These are phyloP conservation scores for Nitzschia sp. DNA, from an alignment of 108 stramenopile genomes.

Conservation along the genomic window DNA sequence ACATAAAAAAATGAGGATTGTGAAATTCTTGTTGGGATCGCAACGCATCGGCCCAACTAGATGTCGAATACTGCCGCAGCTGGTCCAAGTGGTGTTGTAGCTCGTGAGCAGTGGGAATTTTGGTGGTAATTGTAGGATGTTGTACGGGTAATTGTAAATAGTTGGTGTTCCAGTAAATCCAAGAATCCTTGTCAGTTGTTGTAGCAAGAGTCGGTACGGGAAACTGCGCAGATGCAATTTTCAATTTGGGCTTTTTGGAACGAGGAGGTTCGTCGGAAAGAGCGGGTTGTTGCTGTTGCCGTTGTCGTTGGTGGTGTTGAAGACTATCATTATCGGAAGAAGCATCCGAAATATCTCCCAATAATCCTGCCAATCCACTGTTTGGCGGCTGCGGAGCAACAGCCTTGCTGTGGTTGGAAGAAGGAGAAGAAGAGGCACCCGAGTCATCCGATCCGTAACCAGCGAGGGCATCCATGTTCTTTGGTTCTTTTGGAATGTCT, in stretches of 20 bases:
- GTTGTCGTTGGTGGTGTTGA: no score
- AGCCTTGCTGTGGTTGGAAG: background rate
- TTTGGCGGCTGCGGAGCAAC: background rate
- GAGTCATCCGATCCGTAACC: conserved; percentile 41
- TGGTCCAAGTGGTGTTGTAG: background rate
- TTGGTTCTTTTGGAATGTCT: background rate
- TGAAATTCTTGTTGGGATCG: conserved; percentile 44
- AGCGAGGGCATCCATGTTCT: conserved; percentile 34
- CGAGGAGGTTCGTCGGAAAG: background rate
- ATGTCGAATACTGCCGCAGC: background rate
- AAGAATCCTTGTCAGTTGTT: background rate
- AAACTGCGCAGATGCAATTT: background rate
- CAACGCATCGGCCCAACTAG: conserved; percentile 31
- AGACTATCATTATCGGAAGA: conserved; percentile 8
- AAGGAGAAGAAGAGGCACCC: conserved; percentile 6
- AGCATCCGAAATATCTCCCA: conserved; percentile 14
- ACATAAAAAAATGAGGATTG: conserved; percentile 51
- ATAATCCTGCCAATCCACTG: background rate
- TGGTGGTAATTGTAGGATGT: background rate
- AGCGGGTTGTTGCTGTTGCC: background rate
- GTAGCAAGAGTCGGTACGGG: conserved; percentile 4
- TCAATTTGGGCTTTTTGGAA: background rate
- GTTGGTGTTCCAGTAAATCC: conserved; percentile 3
- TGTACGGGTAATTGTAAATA: background rate
- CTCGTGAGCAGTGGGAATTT: background rate